Evolutionary conservation across 192 early-diverging fungal species (phyloP).

Genomic region (Coemansia aciculifera): DNA sequence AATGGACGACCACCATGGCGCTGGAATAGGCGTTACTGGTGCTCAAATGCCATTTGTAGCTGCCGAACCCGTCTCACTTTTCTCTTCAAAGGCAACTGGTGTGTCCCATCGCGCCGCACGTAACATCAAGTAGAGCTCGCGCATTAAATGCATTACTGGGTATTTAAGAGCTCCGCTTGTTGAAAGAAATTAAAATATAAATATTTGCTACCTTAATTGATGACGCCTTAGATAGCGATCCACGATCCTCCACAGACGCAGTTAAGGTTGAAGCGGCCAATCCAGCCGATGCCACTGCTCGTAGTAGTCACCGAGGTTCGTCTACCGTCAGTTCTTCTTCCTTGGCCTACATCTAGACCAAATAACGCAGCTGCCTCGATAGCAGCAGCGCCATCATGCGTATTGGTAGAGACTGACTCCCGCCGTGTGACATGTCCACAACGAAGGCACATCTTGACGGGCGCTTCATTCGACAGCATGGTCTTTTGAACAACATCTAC

Average conservation of each 20-base stretch:
- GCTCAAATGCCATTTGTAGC: neutral
- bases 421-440: constrained; percentile 47
- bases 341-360: neutral
- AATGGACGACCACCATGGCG: constrained; percentile 48
- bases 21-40: constrained; percentile 3
- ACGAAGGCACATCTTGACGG: constrained; percentile 34
- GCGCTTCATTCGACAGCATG: constrained; percentile 31
- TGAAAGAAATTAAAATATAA: neutral
- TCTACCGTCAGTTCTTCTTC: neutral
- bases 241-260: constrained; percentile 51
- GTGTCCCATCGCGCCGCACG: constrained; percentile 33
- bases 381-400: neutral
- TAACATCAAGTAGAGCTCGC: constrained; percentile 22
- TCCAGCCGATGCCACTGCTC: constrained; percentile 21
- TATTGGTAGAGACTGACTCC: neutral
- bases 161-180: no score
- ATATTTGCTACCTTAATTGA: neutral
- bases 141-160: no score
- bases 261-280: constrained; percentile 35
- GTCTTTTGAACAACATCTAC: constrained; percentile 52
- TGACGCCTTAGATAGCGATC: constrained; percentile 26
- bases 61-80: constrained; percentile 26
- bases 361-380: neutral
- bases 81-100: constrained; percentile 27
- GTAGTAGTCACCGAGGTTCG: neutral